A percentile compares a stretch with the other conserved stretches of the same genome.
These are phyloP conservation scores for Cenchrus americanus DNA, from an alignment of 176 grass and related monocot species.

Conservation along the genomic window DNA sequence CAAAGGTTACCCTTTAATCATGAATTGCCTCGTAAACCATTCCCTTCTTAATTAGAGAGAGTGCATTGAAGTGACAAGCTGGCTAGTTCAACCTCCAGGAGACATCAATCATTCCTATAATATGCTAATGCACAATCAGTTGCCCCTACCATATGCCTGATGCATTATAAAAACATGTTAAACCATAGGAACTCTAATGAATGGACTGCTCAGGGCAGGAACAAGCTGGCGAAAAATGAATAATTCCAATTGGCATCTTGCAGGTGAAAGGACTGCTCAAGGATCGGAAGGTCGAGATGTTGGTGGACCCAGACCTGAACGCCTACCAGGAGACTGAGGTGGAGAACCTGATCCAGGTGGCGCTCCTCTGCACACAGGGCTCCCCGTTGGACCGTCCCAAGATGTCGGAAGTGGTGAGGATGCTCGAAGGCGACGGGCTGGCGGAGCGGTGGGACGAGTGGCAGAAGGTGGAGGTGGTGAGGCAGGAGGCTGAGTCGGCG, in stretches of 20 bases:
- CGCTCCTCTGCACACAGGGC: constrained; percentile 71
- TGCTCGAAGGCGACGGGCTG: constrained; percentile 78
- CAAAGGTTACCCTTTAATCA: constrained; percentile 21
- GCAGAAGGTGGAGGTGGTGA: constrained; percentile 82
- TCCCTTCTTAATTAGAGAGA: constrained; percentile 33
- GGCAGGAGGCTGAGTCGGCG: constrained; percentile 45
- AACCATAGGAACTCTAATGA: constrained; percentile 1
- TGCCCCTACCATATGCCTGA: constrained; percentile 18
- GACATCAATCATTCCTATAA: constrained; percentile 43
- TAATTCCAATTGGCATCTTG: constrained; percentile 36
- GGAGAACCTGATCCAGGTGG: constrained; percentile 76
- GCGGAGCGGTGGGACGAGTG: constrained; percentile 75
- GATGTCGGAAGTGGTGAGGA: constrained; percentile 79
- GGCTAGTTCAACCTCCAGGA: constrained; percentile 34
- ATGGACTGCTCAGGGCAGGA: background rate
- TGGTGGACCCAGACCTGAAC: constrained; percentile 61
- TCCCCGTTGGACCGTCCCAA: constrained; percentile 74
- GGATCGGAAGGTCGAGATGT: constrained; percentile 62
- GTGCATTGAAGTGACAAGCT: constrained; percentile 30
- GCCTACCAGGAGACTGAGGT: constrained; percentile 63
- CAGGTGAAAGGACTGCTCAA: constrained; percentile 66
- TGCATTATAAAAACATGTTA: constrained; percentile 26
- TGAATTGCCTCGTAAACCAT: constrained; percentile 23
- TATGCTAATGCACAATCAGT: constrained; percentile 45
- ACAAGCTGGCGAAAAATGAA: constrained; percentile 29